Base-by-base conservation (phyloP, 2,329 filamentous ascomycete species). In the Colletotrichum chrysophilum region DNA sequence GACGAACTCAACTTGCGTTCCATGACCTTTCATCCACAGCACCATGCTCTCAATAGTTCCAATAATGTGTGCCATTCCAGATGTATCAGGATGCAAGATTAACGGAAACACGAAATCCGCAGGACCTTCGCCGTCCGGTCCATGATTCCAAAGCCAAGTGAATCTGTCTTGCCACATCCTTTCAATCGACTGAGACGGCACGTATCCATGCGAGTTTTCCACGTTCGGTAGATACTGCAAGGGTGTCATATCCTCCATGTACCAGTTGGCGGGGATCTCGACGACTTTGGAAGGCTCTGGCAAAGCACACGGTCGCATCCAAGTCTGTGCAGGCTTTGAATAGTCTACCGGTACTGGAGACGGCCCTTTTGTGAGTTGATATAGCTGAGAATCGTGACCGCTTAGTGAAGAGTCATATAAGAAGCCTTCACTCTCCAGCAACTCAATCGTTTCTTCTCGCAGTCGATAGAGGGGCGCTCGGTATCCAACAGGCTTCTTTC, bases 81-180 rank as follows among this genome's bases (percentile, higher is more conserved):
- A 90, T 4, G 89, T 90, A 81, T 92, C 90, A 0, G 90, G 90
- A 81, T 92, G 90, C 77, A 91, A 80, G 5, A 91, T 80, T 34
- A 92, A 79, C 13, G 88, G 87, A 68, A 91, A 91, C 1, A 91
- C 82, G 38, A 86, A 83, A 28, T 84, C 80, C 80, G 80, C 66
- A 75, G 81, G 66, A 5, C 80, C 80, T 32, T 81, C 79, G 2
- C 78, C 79, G 76, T 84, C 81, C 3, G 70, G 30, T 10, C 75
- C 83, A 36, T 87, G 85, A 66, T 87, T 84, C 72, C 85, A 85
- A n/a, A 92, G 83, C 86, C 87, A 93, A 76, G 89, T 85, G 78
- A 92, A 91, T 14, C 89, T 86, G 78, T 92, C 90, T 78, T 86
- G 88, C 91, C 91, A 93, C 84, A 92, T 89, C 75, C 88, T 85